Base-by-base conservation (phyloP, 2,329 filamentous ascomycete genomes). In the Diplocarpon mali region DNA sequence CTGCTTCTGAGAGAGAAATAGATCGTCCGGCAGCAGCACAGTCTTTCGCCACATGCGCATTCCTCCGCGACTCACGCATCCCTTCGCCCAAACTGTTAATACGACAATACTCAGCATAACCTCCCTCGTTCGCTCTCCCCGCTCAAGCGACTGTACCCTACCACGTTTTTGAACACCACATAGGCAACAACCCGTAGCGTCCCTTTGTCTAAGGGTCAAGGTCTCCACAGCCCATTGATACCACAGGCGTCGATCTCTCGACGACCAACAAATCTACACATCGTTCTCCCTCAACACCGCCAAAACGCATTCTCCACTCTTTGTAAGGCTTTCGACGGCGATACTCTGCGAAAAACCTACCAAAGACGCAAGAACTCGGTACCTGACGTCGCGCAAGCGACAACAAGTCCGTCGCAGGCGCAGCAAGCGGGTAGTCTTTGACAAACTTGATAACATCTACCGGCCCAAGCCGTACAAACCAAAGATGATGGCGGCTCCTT, bases 231-330 rank as follows among this genome's bases (percentile, higher is more conserved):
- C 37, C 35, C n/a, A 31, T 37, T 46, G 34, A 40, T 35, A 42
- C 28, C 35, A 40, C 41, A 27, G 46, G 42, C 40, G 46, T 55
- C 54, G 51, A 49, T 45, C 24, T 37, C 16, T 45, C 49, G 46
- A 50, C 49, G 47, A 50, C 48, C 43, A 43, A 42, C 35, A 46
- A 45, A 44, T 32, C 38, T 16, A 20, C 35, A 43, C 42, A 13
- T n/a, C 20, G 24, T 27, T 45, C 44, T 30, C 35, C 24, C n/a
- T 53, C 53, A 60, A 62, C 57, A 65, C 66, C 75, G 76, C 62
- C 73, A 81, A 78, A 62, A 71, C 79, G 78, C 78, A 83, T 79
- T 84, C 79, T 54, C 78, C 77, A 67, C 73, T 83, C 57, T 80
- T 83, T 64, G 69, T 80, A 63, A 73, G 76, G 62, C 68, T 75